These are phyloP conservation scores for Spirogloea muscicola DNA, from an alignment of 139 green algal species.

Conservation along the genomic window DNA sequence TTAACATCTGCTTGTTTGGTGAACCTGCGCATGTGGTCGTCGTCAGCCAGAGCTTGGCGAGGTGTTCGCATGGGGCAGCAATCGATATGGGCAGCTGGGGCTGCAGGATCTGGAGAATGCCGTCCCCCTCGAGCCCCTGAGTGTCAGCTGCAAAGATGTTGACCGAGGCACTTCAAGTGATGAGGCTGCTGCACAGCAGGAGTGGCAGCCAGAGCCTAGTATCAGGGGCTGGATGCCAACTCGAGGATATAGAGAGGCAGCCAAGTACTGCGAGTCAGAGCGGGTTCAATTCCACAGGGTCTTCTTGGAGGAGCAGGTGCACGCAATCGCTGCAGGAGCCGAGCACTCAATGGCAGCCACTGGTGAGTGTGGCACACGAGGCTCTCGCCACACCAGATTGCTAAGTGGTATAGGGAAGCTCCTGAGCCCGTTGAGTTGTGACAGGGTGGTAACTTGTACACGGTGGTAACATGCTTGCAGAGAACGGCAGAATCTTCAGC, in stretches of 20 bases:
- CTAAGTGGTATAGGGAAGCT: background rate
- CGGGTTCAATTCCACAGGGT: background rate
- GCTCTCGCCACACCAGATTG: background rate
- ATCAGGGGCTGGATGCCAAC: background rate
- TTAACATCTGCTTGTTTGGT: background rate
- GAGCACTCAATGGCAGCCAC: background rate
- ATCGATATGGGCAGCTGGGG: conserved; percentile 15
- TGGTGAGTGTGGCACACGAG: background rate
- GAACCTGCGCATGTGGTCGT: background rate
- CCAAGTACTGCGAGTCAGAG: background rate
- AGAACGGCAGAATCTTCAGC: background rate
- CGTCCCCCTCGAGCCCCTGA: background rate
- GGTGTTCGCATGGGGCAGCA: conserved; percentile 7
- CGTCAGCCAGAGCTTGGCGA: background rate
- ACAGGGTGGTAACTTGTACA: background rate
- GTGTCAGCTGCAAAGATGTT: background rate
- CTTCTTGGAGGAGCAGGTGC: background rate
- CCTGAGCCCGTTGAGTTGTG: background rate
- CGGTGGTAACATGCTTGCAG: background rate
- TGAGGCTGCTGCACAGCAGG: background rate
- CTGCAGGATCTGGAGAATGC: background rate
- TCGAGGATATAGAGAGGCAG: background rate
- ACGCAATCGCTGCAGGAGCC: background rate
- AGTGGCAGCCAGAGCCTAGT: background rate
- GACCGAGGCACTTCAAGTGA: background rate